These are phyloP conservation scores for Penicillium argentinense DNA, from an alignment of 495 filamentous ascomycete species.

Conservation along the genomic window DNA sequence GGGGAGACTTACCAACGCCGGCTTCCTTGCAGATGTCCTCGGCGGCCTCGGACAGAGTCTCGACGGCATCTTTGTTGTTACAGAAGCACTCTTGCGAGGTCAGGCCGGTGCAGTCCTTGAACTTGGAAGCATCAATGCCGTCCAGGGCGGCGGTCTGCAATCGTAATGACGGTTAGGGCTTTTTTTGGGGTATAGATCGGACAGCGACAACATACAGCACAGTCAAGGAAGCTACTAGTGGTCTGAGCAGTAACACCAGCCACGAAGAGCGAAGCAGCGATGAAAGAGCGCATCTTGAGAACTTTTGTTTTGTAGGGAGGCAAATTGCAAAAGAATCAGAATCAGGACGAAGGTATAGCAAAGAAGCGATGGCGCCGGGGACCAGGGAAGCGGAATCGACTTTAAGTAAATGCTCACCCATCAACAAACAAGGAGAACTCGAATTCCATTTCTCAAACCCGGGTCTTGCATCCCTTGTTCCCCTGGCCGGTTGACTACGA, in stretches of 20 bases:
- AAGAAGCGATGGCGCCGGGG: background rate
- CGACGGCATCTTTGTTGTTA: slow-evolving; percentile 17
- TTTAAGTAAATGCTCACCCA: slow-evolving; percentile 16
- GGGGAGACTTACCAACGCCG: slow-evolving; percentile 14
- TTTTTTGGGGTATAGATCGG: background rate
- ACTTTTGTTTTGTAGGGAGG: background rate
- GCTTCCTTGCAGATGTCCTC: slow-evolving; percentile 6
- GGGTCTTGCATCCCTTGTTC: slow-evolving; percentile 22
- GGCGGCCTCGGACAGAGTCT: slow-evolving; percentile 2
- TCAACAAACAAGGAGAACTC: slow-evolving; percentile 10
- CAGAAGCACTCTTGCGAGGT: slow-evolving; percentile 19
- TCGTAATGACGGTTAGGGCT: background rate
- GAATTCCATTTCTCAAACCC: too few species aligned
- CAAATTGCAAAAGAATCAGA: background rate
- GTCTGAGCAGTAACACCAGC: slow-evolving; percentile 16
- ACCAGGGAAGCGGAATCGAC: background rate
- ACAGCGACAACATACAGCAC: slow-evolving; percentile 14
- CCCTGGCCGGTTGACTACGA: slow-evolving; percentile 2
- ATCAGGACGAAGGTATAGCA: background rate
- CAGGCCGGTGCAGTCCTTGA: slow-evolving; percentile 12
- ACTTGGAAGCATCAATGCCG: slow-evolving; percentile 2
- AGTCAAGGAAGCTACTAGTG: slow-evolving; percentile 6
- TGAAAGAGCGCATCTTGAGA: slow-evolving; percentile 23
- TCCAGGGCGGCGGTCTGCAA: slow-evolving; percentile 11
- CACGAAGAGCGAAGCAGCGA: slow-evolving; percentile 17